Evolutionary conservation across 192 early-diverging fungal species (phyloP).

Genomic region (Backusella psychrophila): DNA sequence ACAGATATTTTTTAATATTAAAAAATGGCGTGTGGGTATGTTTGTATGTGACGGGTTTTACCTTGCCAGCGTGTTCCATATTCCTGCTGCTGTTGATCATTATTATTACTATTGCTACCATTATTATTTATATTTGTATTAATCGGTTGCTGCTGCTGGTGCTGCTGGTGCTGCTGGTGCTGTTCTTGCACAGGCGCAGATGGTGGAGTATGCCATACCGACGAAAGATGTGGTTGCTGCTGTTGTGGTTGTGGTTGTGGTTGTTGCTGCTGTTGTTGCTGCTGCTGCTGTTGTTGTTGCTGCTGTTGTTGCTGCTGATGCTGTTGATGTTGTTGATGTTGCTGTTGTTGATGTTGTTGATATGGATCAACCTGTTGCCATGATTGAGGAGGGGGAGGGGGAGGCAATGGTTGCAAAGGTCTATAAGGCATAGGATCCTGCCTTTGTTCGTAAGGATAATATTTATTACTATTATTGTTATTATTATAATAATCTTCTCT

Average conservation of each 20-base stretch:
- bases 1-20: not conserved
- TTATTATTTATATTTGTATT: not conserved
- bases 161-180: not conserved
- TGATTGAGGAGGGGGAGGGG: not conserved
- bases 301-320: not conserved
- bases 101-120: not conserved
- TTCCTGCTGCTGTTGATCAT: not conserved
- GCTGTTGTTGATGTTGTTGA: constrained; percentile 6
- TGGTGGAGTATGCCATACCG: constrained; percentile 9
- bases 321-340: constrained; percentile 11
- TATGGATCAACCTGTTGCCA: constrained; percentile 3
- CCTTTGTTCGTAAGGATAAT: constrained; percentile 1
- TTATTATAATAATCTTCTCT: constrained; percentile 6
- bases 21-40: not conserved
- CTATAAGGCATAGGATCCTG: constrained; percentile 4
- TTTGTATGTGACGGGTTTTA: constrained; percentile 6
- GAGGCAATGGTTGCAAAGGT: constrained; percentile 11
- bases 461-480: constrained; percentile 10
- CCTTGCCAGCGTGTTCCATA: constrained; percentile 16
- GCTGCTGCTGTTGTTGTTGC: not conserved
- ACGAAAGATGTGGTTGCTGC: not conserved
- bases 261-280: constrained; percentile 2
- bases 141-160: not conserved
- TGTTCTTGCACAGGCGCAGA: not conserved
- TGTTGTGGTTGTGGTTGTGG: not conserved